Evolutionary conservation across 257 asterid genomes (phyloP).

Genomic region (Nicotiana otophora): DNA sequence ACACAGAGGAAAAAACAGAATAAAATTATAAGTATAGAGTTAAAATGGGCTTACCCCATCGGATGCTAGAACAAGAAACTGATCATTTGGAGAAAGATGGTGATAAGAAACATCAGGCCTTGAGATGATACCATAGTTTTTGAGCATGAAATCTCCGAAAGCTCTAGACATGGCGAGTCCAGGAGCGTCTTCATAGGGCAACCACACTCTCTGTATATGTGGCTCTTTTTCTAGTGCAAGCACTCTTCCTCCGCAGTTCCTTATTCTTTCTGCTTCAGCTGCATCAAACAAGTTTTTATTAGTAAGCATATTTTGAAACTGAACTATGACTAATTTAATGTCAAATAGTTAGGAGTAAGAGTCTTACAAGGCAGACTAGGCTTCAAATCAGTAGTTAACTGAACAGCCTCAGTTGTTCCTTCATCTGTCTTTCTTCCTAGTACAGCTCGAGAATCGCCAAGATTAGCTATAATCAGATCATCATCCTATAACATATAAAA

Average conservation of each 20-base stretch:
- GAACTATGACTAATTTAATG: background rate
- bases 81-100: constrained; percentile 46
- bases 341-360: background rate
- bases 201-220: constrained; percentile 70
- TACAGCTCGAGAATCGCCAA: constrained; percentile 82
- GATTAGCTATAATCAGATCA: constrained; percentile 63
- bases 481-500: constrained; percentile 38
- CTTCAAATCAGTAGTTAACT: constrained; percentile 73
- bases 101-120: constrained; percentile 57
- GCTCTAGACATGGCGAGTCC: constrained; percentile 93
- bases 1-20: background rate
- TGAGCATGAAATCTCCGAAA: constrained; percentile 71
- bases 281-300: constrained; percentile 4
- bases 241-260: constrained; percentile 65
- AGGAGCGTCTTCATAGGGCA: constrained; percentile 65
- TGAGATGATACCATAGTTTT: constrained; percentile 60
- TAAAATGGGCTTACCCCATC: constrained; percentile 53
- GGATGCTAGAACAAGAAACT: constrained; percentile 67
- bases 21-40: background rate
- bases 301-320: background rate
- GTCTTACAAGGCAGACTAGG: constrained; percentile 66
- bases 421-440: constrained; percentile 50
- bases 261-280: constrained; percentile 86
- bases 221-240: constrained; percentile 60
- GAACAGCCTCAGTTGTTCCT: constrained; percentile 43